Percentiles rank a stretch among this genome's conserved stretches.
Evolutionary conservation across 2,329 filamentous ascomycete species (phyloP).

Genomic region (Knufia fluminis): DNA sequence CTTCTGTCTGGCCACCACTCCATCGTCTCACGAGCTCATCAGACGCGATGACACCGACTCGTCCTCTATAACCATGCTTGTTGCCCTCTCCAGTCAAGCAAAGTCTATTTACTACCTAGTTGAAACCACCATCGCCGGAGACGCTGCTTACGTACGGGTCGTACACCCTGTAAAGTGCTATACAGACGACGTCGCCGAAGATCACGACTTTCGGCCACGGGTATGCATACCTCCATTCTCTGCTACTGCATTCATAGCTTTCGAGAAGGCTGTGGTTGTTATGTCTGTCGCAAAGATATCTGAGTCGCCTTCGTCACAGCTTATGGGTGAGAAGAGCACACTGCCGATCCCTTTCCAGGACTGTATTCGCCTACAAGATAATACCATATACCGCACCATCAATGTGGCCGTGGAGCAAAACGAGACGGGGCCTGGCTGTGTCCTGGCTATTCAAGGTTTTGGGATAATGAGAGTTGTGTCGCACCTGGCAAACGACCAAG

Average conservation of each 20-base stretch:
- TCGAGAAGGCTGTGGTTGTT: constrained; percentile 68
- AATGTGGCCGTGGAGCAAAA: constrained; percentile 41
- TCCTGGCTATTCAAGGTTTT: constrained; percentile 49
- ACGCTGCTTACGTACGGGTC: constrained; percentile 49
- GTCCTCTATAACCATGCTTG: constrained; percentile 50
- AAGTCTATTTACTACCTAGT: constrained; percentile 62
- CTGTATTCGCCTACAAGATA: constrained; percentile 63
- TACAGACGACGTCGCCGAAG: constrained; percentile 39
- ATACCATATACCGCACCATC: constrained; percentile 40
- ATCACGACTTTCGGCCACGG: constrained; percentile 45
- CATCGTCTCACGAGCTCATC: constrained; percentile 16
- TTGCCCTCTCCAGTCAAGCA: constrained; percentile 46
- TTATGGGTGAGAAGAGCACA: constrained; percentile 57
- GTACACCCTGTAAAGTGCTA: constrained; percentile 61
- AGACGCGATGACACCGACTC: constrained; percentile 31
- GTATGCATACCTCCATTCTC: constrained; percentile 70
- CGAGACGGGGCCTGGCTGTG: constrained; percentile 33
- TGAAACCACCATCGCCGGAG: constrained; percentile 55
- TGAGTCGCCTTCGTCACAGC: constrained; percentile 66
- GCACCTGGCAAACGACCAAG: constrained; percentile 28
- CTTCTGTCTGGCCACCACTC: constrained; percentile 38
- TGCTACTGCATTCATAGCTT: constrained; percentile 71
- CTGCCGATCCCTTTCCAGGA: constrained; percentile 70
- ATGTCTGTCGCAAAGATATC: constrained; percentile 60
- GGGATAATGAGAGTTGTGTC: constrained; percentile 43